A percentile compares a stretch with the other conserved stretches of the same genome.
Evolutionary conservation across 2,329 filamentous ascomycete genomes (phyloP).

Genomic region (Exophiala bonariae): DNA sequence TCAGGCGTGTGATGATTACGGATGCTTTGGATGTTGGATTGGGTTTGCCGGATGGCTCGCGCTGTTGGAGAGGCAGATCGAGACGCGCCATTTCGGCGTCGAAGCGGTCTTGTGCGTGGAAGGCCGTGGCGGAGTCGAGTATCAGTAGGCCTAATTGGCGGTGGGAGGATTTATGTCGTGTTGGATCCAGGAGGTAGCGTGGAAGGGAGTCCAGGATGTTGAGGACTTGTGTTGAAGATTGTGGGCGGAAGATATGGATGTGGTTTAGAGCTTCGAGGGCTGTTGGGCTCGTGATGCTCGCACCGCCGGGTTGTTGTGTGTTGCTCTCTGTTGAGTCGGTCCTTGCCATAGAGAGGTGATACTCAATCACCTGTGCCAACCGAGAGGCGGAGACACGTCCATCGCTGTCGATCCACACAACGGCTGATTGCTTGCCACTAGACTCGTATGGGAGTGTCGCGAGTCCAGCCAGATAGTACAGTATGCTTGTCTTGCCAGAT

Average conservation of each 20-base stretch:
- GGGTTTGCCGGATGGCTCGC: background rate
- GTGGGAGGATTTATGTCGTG: constrained; percentile 40
- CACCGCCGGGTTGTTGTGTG: background rate
- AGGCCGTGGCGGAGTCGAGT: constrained; percentile 56
- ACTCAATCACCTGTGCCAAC: constrained; percentile 38
- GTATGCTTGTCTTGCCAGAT: constrained; percentile 59
- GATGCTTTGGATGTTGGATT: constrained; percentile 3
- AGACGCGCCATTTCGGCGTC: constrained; percentile 44
- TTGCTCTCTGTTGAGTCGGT: background rate
- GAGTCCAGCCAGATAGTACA: constrained; percentile 56
- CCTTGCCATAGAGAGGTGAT: constrained; percentile 30
- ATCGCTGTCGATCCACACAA: constrained; percentile 59
- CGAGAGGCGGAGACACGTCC: constrained; percentile 53
- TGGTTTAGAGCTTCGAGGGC: constrained; percentile 45
- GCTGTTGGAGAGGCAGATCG: constrained; percentile 24
- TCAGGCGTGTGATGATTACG: constrained; percentile 29
- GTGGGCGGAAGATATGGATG: constrained; percentile 59
- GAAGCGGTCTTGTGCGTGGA: constrained; percentile 54
- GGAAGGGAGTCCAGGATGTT: constrained; percentile 50
- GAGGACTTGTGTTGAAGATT: constrained; percentile 52
- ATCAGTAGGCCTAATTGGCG: constrained; percentile 52
- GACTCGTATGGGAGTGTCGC: constrained; percentile 49
- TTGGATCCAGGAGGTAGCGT: constrained; percentile 49
- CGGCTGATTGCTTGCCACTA: constrained; percentile 48
- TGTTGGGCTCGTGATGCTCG: background rate